phyloP scores from a whole-genome alignment of 140 eudicot genomes.

The Flaveria floridana region DNA sequence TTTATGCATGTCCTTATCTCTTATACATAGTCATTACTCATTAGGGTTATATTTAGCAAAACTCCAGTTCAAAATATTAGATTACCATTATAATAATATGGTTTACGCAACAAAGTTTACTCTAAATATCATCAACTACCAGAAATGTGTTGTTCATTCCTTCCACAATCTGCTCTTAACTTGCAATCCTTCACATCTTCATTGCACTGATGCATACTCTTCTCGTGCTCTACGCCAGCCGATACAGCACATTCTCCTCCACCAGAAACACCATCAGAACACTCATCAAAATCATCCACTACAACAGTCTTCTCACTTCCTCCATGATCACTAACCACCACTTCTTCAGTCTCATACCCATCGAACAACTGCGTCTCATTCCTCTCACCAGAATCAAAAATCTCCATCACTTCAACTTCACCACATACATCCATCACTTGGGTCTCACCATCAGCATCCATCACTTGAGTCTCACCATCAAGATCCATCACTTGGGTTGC shows the following conservation, averaged over 20 bases:
- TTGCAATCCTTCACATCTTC: conserved; percentile 28
- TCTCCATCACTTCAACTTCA: conserved; percentile 55
- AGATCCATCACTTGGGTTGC: conserved; percentile 54
- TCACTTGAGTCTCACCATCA: conserved; percentile 57
- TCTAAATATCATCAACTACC: conserved; percentile 41
- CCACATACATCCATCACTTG: conserved; percentile 39
- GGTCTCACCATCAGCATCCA: conserved; percentile 55
- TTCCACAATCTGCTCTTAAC: conserved; percentile 26
- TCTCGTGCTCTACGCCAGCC: conserved; percentile 14
- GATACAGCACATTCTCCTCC: conserved; percentile 21
- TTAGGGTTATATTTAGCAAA: not conserved
- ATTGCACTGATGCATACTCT: not conserved
- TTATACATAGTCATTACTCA: not conserved
- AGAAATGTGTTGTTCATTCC: conserved; percentile 37
- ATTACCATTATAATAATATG: not conserved
- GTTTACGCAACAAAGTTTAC: not conserved
- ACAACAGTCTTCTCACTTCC: conserved; percentile 41
- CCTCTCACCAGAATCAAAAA: conserved; percentile 35
- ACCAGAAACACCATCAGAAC: conserved; percentile 34
- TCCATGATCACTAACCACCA: conserved; percentile 40
- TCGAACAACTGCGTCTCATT: conserved; percentile 48
- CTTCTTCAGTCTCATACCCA: conserved; percentile 53
- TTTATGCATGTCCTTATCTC: not conserved
- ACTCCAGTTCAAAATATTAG: not conserved
- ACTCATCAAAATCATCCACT: conserved; percentile 43